These are phyloP conservation scores for Leptodontidium sp. DNA, from an alignment of 2,329 filamentous ascomycete genomes.

Conservation along the genomic window DNA sequence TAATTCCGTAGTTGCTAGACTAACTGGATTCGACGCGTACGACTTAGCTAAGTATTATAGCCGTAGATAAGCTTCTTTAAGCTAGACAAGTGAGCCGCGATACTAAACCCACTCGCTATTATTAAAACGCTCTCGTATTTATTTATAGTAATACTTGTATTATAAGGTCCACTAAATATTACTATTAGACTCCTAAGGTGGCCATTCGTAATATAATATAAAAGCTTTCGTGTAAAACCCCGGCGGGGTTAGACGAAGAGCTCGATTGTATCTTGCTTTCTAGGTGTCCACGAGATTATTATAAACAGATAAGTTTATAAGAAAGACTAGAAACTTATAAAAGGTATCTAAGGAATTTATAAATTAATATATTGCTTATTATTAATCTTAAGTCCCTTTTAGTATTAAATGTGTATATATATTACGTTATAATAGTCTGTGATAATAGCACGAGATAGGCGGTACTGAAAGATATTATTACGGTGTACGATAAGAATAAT, in stretches of 20 bases:
- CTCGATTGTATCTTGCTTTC: too few relatives aligned
- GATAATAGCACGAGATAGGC: not conserved
- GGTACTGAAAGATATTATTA: not conserved
- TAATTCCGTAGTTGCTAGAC: not conserved
- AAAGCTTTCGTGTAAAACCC: slow-evolving; percentile 1
- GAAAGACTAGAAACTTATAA: not conserved
- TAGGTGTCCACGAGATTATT: too few relatives aligned
- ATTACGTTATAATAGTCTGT: not conserved
- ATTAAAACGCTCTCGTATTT: too few relatives aligned
- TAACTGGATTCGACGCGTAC: not conserved
- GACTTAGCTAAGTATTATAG: not conserved
- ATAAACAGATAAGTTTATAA: too few relatives aligned
- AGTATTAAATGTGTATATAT: not conserved
- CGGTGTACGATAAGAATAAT: not conserved
- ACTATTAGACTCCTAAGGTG: not conserved
- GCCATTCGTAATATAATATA: not conserved
- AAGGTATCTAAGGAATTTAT: not conserved
- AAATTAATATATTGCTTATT: not conserved
- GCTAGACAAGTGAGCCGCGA: too few relatives aligned
- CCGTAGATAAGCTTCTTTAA: too few relatives aligned
- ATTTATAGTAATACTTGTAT: slow-evolving; percentile 1
- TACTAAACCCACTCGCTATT: too few relatives aligned
- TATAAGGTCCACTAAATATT: not conserved
- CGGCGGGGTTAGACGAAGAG: not conserved
- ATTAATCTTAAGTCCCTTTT: not conserved